Evolutionary conservation across 345 rosid genomes (phyloP).

Genomic region (Cardamine chenopodiifolia): DNA sequence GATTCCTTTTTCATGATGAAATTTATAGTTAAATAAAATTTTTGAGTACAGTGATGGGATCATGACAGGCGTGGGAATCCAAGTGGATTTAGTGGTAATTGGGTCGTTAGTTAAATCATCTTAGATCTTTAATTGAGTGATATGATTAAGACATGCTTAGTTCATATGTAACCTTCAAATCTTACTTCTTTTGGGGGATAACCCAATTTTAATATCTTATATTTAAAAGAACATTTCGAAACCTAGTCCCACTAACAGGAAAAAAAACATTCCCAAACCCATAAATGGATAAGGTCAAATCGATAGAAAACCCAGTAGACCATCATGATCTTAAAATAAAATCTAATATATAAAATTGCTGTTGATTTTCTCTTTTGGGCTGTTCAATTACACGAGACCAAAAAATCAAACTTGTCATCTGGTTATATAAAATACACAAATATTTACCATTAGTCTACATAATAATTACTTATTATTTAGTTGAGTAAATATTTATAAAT

Average conservation of each 20-base stretch:
- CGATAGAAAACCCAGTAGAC: background rate
- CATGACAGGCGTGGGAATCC: slow-evolving; percentile 32
- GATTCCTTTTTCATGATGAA: background rate
- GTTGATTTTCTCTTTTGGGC: no score
- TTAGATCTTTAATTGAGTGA: slow-evolving; percentile 32
- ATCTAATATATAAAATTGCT: no score
- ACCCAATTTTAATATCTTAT: slow-evolving; percentile 2
- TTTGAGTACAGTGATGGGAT: slow-evolving; percentile 3
- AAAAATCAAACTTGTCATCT: no score
- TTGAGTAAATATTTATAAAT: no score
- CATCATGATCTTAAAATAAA: background rate
- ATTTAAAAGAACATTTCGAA: slow-evolving; percentile 11
- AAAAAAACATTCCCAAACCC: background rate
- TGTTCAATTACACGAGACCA: no score
- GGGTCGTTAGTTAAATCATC: slow-evolving; percentile 22
- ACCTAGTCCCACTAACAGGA: background rate
- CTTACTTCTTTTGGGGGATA: slow-evolving; percentile 27
- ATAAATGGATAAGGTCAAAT: slow-evolving; percentile 18
- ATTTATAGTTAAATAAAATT: background rate
- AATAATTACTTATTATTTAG: no score
- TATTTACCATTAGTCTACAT: no score
- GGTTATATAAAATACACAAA: no score
- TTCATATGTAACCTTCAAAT: slow-evolving; percentile 33
- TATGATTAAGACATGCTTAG: slow-evolving; percentile 47
- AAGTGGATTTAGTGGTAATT: slow-evolving; percentile 34